Base-by-base conservation (phyloP, 169 alveolate species). In the Cryptosporidium parvum region DNA sequence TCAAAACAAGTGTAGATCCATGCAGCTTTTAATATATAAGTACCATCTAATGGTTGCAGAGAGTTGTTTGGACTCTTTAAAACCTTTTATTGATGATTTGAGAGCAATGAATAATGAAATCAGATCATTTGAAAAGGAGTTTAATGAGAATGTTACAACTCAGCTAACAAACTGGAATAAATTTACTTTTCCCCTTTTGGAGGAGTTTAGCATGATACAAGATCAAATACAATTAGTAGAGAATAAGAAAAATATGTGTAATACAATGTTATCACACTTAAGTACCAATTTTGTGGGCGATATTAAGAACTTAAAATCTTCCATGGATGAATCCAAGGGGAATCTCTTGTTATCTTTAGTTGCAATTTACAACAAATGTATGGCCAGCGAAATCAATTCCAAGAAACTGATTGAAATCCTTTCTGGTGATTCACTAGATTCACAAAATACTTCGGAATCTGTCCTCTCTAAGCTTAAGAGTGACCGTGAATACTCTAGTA, bases 211-310 rank as follows among this genome's bases (percentile, higher is more conserved):
- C 23, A 80, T 31, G 42, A 80, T 65, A 62, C 70, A 80, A 45
- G 75, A 80, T 21, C 70, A 80, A 23, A 62, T 80, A 48, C 61
- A 33, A 48, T 0, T 12, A 0, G 52, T 80, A 5, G 75, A 59
- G 6, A 62, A 26, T 3, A 80, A 80, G 45, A 59, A 67, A 33
- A 80, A 45, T 62, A 80, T 80, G 68, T 80, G 89, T 33, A 80
- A 48, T 48, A 26, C 75, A 42, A 14, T 80, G 42, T 65, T 80
- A 44, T 80, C 89, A 1, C 67, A 44, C 14, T 39, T 80, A 44
- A 80, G 89, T 65, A 26, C 89, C 3, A 44, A 69, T 31, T 62
- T 80, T 80, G 75, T 59, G 10, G 42, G 89, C 62, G 75, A 80
- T 62, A 80, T 80, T 26, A 80, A 44, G 35, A 62, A 44, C 35